These are phyloP conservation scores for Cystobasidium onofrii DNA, from an alignment of 768 basidiomycete genomes.

Conservation along the genomic window DNA sequence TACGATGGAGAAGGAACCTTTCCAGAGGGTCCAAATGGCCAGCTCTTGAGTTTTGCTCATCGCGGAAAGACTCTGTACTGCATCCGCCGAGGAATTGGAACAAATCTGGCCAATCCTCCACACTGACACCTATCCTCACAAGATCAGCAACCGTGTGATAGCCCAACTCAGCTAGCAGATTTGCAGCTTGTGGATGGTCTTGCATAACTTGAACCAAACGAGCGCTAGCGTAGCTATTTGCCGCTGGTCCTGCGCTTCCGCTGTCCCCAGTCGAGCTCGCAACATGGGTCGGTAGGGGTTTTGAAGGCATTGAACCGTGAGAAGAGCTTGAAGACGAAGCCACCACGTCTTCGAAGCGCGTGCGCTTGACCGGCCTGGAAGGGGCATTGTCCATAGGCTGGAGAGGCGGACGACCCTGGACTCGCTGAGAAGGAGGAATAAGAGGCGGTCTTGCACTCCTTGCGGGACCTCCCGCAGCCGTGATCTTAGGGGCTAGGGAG, in stretches of 20 bases:
- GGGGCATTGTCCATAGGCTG: not conserved
- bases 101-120: slow-evolving; percentile 9
- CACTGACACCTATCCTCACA: not conserved
- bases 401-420: not conserved
- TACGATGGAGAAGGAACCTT: not conserved
- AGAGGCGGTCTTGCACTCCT: not conserved
- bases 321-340: not conserved
- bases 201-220: not conserved
- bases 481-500: not conserved
- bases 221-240: not conserved
- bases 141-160: slow-evolving; percentile 1
- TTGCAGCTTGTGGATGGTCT: not conserved
- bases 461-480: not conserved
- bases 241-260: not conserved
- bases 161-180: not conserved
- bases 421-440: not conserved
- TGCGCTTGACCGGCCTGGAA: not conserved
- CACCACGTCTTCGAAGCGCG: not conserved
- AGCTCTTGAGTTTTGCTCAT: not conserved
- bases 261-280: not conserved
- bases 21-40: not conserved
- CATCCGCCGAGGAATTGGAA: not conserved
- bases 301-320: not conserved
- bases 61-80: not conserved
- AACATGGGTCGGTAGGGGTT: not conserved